Base-by-base conservation (phyloP, 345 rosid species). In the Rhizophora mangle region DNA sequence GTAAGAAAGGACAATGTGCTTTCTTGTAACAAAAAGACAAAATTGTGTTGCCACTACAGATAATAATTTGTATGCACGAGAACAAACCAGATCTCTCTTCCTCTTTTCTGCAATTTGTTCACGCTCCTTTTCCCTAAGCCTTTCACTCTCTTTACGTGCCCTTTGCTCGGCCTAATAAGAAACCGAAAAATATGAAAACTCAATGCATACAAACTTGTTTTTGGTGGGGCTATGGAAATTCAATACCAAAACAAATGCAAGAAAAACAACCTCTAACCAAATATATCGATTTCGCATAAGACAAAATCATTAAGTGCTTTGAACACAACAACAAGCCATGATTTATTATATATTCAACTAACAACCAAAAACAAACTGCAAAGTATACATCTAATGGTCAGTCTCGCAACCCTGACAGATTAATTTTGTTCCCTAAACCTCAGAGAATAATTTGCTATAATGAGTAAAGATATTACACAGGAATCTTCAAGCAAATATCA, bases 81-180 rank as follows among this genome's bases (percentile, higher is more conserved):
- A 58, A 79, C 97, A 55, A 80, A 95, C 99, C 93, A 92, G 83
- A 82, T 92, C 98, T 81, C 92, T 85, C 84, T 84, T 89, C 78
- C 94, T 84, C 84, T 82, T 89, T 76, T 92, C 93, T 18, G 92
- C 87, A 68, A 88, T 73, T 74, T 79, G 85, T 67, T 92, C 96
- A 56, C 92, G 96, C 84, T 92, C 97, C 74, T 92, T 89, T 69
- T 82, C 88, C 82, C 98, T 86, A 83, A 89, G 85, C 82, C 80
- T 87, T 75, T 92, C 98, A 76, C 89, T 88, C 81, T 89, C 98
- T 83, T 89, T 94, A 51, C 87, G 96, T 34, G 96, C 89, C 76
- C 86, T 83, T 81, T 89, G 83, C 81, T 95, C 97, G 36, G 98
- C 97, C 99, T 92, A 74, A 21, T 21, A 62, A 55, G 56, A 63